Conservation (phyloP, 1,284 basidiomycete species). For the Heterobasidion annosum region DNA sequence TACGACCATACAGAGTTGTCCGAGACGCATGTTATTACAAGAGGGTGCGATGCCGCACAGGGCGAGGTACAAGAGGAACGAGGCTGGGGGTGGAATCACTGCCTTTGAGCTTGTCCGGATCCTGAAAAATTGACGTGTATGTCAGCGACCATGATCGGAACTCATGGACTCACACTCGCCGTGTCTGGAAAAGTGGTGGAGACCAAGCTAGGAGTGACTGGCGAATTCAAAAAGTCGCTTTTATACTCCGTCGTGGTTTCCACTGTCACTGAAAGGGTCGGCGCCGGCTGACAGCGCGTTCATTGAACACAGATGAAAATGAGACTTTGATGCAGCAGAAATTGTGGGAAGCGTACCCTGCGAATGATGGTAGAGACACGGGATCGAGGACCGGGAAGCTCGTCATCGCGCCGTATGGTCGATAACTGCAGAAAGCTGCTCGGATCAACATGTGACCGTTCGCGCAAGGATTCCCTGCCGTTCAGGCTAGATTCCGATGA, state of each 20-base stretch:
- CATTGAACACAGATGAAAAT: background rate
- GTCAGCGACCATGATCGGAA: background rate
- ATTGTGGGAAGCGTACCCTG: background rate
- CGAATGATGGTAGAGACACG: background rate
- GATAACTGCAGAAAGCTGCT: background rate
- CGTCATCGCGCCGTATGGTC: too few relatives aligned
- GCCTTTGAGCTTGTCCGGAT: background rate
- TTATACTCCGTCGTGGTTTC: conserved; percentile 2
- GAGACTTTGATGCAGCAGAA: background rate
- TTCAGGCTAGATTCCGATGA: background rate
- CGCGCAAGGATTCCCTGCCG: background rate
- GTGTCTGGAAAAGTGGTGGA: background rate
- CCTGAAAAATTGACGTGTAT: background rate
- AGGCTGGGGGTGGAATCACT: background rate
- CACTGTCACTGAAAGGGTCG: background rate
- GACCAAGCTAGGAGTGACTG: background rate
- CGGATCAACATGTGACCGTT: background rate
- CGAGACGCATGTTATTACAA: background rate
- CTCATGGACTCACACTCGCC: background rate
- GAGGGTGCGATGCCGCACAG: background rate
- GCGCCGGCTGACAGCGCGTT: background rate
- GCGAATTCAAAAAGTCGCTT: background rate
- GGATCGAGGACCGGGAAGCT: too few relatives aligned
- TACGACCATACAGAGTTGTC: too few relatives aligned
- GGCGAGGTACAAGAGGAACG: background rate